Evolutionary conservation across 257 asterid genomes (phyloP).

Genomic region (Solanum infundibuliforme): DNA sequence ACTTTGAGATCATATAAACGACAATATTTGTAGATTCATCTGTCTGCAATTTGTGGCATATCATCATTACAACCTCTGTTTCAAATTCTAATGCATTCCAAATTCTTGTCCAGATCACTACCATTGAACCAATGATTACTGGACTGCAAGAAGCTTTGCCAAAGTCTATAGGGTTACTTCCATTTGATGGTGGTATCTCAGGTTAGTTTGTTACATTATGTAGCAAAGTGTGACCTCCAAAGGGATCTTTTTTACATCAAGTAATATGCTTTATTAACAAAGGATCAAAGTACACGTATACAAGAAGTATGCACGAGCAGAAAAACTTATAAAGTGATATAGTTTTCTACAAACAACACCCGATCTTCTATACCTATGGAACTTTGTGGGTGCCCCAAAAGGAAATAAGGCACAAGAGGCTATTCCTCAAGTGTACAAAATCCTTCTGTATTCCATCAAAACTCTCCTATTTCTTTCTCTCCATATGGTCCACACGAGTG

Average conservation of each 20-base stretch:
- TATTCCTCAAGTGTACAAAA: neutral
- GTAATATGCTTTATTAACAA: neutral
- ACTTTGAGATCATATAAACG: neutral
- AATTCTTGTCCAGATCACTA: slow-evolving; percentile 52
- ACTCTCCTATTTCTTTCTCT: neutral
- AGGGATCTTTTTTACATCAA: neutral
- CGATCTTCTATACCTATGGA: neutral
- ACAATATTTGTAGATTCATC: slow-evolving; percentile 4
- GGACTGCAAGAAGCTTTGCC: slow-evolving; percentile 90
- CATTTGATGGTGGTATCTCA: slow-evolving; percentile 92
- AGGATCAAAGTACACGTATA: neutral
- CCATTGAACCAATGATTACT: slow-evolving; percentile 76
- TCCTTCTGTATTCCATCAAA: neutral
- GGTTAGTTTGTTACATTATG: slow-evolving; percentile 25
- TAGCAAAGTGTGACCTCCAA: neutral
- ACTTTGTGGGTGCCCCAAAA: neutral
- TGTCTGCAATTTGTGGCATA: neutral
- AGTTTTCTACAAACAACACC: neutral
- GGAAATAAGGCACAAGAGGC: neutral
- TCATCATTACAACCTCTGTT: neutral
- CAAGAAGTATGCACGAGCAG: neutral
- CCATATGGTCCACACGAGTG: neutral
- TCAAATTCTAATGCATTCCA: neutral
- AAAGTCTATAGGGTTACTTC: slow-evolving; percentile 83
- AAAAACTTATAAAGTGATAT: neutral